A percentile compares a stretch with the other conserved stretches of the same genome.
Conservation (phyloP, 1,284 basidiomycete species). For the Meripilus lineatus region DNA sequence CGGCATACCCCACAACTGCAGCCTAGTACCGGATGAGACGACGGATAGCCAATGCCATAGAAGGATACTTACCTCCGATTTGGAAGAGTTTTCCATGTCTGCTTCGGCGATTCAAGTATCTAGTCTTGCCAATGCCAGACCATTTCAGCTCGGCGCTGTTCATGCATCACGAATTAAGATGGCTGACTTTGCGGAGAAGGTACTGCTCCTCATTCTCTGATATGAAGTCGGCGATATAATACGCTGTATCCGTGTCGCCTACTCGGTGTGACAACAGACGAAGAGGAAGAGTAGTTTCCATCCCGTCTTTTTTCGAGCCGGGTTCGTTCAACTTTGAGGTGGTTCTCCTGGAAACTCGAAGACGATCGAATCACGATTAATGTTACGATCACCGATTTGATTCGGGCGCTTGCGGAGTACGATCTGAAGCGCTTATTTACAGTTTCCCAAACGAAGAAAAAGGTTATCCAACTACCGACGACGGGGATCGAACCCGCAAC, state of each 20-base stretch:
- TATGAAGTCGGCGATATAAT: slow-evolving; percentile 81
- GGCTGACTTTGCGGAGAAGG: slow-evolving; percentile 64
- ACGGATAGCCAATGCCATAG: slow-evolving; percentile 2
- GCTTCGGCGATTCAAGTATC: slow-evolving; percentile 74
- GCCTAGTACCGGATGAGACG: slow-evolving; percentile 33
- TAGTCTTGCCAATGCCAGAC: too few relatives aligned
- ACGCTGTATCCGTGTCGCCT: slow-evolving; percentile 35
- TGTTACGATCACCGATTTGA: too few relatives aligned
- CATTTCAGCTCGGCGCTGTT: background rate
- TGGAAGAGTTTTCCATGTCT: slow-evolving; percentile 80
- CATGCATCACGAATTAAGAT: background rate
- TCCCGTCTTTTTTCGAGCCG: too few relatives aligned
- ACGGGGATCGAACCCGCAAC: slow-evolving; percentile 23
- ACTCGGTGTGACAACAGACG: slow-evolving; percentile 30
- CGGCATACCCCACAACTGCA: slow-evolving; percentile 72
- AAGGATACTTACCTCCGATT: slow-evolving; percentile 60
- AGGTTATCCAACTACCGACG: slow-evolving; percentile 12
- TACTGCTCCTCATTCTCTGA: slow-evolving; percentile 76
- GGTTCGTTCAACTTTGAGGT: too few relatives aligned
- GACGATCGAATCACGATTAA: too few relatives aligned
- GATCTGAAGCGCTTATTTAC: too few relatives aligned
- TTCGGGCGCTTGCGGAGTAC: too few relatives aligned
- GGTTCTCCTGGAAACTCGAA: too few relatives aligned
- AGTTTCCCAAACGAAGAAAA: too few relatives aligned
- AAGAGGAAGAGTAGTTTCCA: too few relatives aligned